These are phyloP conservation scores for Alternaria longipes DNA, from an alignment of 2,329 filamentous ascomycete species.

Conservation along the genomic window DNA sequence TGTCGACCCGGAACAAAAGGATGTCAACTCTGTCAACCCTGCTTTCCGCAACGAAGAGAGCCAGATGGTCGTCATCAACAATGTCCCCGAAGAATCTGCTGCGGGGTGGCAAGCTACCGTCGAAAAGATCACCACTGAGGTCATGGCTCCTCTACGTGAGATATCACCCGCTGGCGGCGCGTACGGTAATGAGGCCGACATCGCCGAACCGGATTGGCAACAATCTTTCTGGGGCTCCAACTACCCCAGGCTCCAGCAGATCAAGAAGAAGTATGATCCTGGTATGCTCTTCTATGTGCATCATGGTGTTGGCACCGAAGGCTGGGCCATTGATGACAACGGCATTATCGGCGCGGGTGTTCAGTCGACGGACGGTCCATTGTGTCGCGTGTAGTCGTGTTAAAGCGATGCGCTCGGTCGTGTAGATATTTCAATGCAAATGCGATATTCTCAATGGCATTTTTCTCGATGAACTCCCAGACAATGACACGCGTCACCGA, in stretches of 20 bases:
- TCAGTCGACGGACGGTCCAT: slow-evolving; percentile 41
- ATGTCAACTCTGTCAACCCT: slow-evolving; percentile 42
- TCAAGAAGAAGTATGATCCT: slow-evolving; percentile 46
- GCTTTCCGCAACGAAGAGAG: slow-evolving; percentile 40
- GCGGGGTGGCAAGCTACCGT: slow-evolving; percentile 33
- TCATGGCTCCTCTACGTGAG: slow-evolving; percentile 37
- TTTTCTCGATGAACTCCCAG: background rate
- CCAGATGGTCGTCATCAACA: slow-evolving; percentile 36
- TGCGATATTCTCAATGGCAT: slow-evolving; percentile 1
- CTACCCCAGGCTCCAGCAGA: slow-evolving; percentile 35
- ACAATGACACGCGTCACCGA: slow-evolving; percentile 2
- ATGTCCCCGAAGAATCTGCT: slow-evolving; percentile 29
- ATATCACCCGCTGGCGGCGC: slow-evolving; percentile 40
- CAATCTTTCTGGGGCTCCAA: slow-evolving; percentile 53
- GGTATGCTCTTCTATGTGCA: slow-evolving; percentile 46
- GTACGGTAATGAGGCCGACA: slow-evolving; percentile 54
- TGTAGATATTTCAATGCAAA: slow-evolving; percentile 13
- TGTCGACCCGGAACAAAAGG: slow-evolving; percentile 26
- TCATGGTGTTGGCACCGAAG: slow-evolving; percentile 44
- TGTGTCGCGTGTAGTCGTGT: slow-evolving; percentile 33
- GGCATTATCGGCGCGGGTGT: slow-evolving; percentile 43
- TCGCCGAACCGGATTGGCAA: slow-evolving; percentile 53
- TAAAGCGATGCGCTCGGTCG: slow-evolving; percentile 1
- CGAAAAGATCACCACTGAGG: slow-evolving; percentile 29
- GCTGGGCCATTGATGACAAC: slow-evolving; percentile 40